Base-by-base conservation (phyloP, 192 early-diverging fungal species). In the Paraglomus brasilianum region DNA sequence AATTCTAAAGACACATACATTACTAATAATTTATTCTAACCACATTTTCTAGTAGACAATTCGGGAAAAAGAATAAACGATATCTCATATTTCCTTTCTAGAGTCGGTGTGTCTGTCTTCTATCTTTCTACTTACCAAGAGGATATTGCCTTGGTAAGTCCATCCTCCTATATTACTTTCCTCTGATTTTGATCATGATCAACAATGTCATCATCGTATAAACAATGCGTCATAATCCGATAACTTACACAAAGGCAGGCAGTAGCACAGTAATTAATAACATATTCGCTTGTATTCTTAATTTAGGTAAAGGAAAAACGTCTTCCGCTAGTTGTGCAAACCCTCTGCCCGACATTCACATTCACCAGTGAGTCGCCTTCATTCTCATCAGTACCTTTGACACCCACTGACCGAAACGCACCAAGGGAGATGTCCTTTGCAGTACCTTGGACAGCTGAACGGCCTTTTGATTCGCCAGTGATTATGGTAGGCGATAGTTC, bases 91-190 rank as follows among this genome's bases (percentile, higher is more conserved):
- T 77, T 84, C 0, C 67, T 88, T 36, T 82, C 82, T 40, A 76
- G 75, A 56, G 85, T 82, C 13, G 85, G 83, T 17, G 80, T 88
- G 66, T 82, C 83, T 56, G 88, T 88, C 68, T 85, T 88, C 38
- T 88, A 88, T 59, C 61, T 88, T 42, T 86, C 84, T 5, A 88
- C 87, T 1, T 86, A 83, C 63, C 83, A 87, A 69, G 87, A 86
- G 0, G 87, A 88, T 60, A 77, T 87, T 53, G 76, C 88, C 40
- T 84, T 88, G 71, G 87, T 82, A 65, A 74, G 80, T 75, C 8
- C n/a, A n/a, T n/a, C n/a, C n/a, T n/a, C n/a, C n/a, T n/a, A n/a
- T n/a, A n/a, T n/a, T n/a, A n/a, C n/a, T n/a, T n/a, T n/a, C n/a
- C 13, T 55, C 17, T 55, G 8, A 55, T 11, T 55, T 55, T 17